Conservation (phyloP, 2,329 filamentous ascomycete genomes). For the Fusarium poae region DNA sequence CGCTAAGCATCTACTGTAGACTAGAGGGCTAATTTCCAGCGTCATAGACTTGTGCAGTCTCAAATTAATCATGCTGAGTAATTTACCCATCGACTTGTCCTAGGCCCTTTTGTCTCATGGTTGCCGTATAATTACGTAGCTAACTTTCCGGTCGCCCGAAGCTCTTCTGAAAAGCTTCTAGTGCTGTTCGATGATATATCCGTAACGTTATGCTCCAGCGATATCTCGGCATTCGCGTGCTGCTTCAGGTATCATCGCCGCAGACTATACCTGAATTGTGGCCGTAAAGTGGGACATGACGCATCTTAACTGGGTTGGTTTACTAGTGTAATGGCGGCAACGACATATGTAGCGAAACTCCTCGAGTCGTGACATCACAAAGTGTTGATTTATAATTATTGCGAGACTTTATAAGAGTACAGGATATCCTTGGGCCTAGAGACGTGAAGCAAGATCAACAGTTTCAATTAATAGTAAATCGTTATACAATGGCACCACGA, state of each 20-base stretch:
- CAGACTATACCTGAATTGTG: slow-evolving; percentile 15
- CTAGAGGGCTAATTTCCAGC: background rate
- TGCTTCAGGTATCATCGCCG: background rate
- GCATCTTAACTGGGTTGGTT: slow-evolving; percentile 8
- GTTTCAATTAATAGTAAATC: background rate
- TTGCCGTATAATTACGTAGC: background rate
- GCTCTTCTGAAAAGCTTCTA: slow-evolving; percentile 5
- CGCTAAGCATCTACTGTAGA: background rate
- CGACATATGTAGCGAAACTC: background rate
- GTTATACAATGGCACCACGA: slow-evolving; percentile 19
- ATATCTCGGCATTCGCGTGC: slow-evolving; percentile 7
- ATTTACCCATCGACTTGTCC: background rate
- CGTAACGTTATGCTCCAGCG: slow-evolving; percentile 3
- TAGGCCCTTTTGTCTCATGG: too few relatives aligned
- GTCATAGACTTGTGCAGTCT: slow-evolving; percentile 15
- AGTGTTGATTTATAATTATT: slow-evolving; percentile 5
- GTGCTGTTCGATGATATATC: background rate
- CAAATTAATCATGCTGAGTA: slow-evolving; percentile 13
- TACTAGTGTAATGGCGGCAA: background rate
- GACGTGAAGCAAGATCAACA: rapidly evolving
- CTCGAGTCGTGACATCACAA: slow-evolving; percentile 28
- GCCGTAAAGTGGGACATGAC: slow-evolving; percentile 28
- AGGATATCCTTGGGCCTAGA: rapidly evolving
- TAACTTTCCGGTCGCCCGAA: background rate
- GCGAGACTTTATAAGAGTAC: background rate